Percentiles rank a stretch among this genome's conserved stretches.
Evolutionary conservation across 495 filamentous ascomycete genomes (phyloP).

Genomic region (Penicillium subrubescens): DNA sequence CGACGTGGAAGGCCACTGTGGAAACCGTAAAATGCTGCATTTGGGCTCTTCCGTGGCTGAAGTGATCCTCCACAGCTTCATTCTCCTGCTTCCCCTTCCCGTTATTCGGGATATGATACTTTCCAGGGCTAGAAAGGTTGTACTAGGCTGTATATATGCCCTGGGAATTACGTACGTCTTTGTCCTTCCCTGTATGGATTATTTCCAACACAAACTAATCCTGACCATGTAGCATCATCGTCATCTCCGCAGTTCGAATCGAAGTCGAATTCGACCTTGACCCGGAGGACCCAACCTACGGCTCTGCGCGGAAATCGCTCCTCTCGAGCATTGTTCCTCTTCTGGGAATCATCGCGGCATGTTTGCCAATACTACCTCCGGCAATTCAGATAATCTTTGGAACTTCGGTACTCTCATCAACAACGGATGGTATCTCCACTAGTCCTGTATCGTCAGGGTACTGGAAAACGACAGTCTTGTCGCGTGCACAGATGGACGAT

Average conservation of each 20-base stretch:
- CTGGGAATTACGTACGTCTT: constrained; percentile 15
- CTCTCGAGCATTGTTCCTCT: constrained; percentile 14
- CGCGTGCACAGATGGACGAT: constrained; percentile 14
- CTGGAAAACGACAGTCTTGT: constrained; percentile 21
- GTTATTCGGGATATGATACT: constrained; percentile 12
- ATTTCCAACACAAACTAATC: constrained; percentile 9
- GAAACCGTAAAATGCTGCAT: constrained; percentile 18
- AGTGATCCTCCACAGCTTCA: constrained; percentile 17
- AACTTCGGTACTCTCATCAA: constrained; percentile 3
- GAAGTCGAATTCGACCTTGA: constrained; percentile 13
- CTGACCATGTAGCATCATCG: constrained; percentile 15
- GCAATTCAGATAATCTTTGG: constrained; percentile 8
- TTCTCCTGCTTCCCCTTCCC: constrained; percentile 15
- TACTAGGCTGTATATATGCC: constrained; percentile 7
- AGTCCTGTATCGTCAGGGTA: constrained; percentile 6
- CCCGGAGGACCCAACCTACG: constrained; percentile 17
- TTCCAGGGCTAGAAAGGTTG: constrained; percentile 9
- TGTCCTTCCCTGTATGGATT: neutral
- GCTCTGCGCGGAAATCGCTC: constrained; percentile 20
- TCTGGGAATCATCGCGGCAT: constrained; percentile 25
- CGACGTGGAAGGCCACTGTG: constrained; percentile 15
- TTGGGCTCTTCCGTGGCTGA: constrained; percentile 14
- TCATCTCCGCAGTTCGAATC: constrained; percentile 18
- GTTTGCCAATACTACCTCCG: constrained; percentile 20
- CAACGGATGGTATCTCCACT: neutral